These are phyloP conservation scores for Ophiostoma sp. DNA, from an alignment of 2,329 filamentous ascomycete genomes.

Conservation along the genomic window DNA sequence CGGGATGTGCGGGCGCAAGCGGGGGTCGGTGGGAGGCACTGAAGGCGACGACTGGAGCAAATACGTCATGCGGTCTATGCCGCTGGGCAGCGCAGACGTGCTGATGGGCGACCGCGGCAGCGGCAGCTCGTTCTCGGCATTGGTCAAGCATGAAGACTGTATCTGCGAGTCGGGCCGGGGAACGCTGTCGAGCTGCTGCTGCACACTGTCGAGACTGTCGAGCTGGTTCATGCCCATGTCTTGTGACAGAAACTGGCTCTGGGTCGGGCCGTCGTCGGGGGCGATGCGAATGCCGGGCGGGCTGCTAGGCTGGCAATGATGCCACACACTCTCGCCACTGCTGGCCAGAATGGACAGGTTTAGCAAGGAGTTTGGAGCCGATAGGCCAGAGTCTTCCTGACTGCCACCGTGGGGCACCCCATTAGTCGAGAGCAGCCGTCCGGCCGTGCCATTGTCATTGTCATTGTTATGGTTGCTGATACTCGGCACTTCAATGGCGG, in stretches of 20 bases:
- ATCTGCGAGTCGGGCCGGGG: constrained; percentile 5
- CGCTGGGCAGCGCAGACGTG: constrained; percentile 17
- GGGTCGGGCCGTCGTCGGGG: not conserved
- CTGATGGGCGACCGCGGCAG: constrained; percentile 19
- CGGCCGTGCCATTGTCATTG: not conserved
- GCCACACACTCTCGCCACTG: constrained; percentile 20
- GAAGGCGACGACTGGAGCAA: constrained; percentile 15
- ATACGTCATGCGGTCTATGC: constrained; percentile 15
- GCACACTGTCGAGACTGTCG: not conserved
- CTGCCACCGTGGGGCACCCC: no score
- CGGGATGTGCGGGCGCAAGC: not conserved
- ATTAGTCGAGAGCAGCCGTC: not conserved
- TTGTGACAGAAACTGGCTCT: constrained; percentile 1
- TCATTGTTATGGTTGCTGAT: not conserved
- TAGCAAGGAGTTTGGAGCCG: not conserved
- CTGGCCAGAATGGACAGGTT: not conserved
- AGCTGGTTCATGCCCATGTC: not conserved
- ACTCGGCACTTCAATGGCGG: not conserved
- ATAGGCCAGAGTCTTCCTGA: not conserved
- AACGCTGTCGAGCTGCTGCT: not conserved
- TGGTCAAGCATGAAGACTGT: constrained; percentile 15
- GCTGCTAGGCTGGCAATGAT: constrained; percentile 20
- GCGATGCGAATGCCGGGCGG: not conserved
- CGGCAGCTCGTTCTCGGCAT: not conserved
- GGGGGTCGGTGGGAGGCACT: not conserved